phyloP scores from a whole-genome alignment of 129 eudicot species.

The Tagetes erecta region DNA sequence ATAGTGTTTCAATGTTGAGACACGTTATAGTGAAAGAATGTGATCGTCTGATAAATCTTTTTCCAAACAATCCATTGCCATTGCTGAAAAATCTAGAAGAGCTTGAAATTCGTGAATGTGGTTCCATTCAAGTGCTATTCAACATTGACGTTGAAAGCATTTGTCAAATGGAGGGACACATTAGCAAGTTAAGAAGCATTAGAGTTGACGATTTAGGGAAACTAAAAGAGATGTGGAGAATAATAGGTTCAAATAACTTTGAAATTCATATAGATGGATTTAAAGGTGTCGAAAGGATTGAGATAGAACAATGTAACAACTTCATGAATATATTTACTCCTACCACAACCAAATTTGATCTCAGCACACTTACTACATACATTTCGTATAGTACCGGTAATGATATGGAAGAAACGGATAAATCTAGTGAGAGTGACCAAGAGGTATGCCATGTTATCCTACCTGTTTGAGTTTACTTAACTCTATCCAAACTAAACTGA shows the following conservation, averaged over 20 bases:
- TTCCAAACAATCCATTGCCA: neutral
- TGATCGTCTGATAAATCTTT: neutral
- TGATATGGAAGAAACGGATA: neutral
- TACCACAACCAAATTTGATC: neutral
- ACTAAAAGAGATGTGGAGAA: conserved; percentile 7
- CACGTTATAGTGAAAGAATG: neutral
- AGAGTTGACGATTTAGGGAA: neutral
- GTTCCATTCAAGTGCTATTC: neutral
- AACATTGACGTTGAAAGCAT: neutral
- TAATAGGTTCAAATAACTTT: neutral
- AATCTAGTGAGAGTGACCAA: neutral
- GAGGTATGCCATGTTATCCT: conserved; percentile 11
- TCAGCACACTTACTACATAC: neutral
- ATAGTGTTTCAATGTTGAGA: neutral
- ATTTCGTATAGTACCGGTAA: neutral
- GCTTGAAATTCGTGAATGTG: neutral
- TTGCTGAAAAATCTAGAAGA: neutral
- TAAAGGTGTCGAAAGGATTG: conserved; percentile 5
- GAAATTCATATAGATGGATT: neutral
- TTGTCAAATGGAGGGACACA: neutral
- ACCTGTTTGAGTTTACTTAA: neutral
- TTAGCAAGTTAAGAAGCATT: neutral
- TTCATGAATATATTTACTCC: neutral
- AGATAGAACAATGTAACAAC: neutral
- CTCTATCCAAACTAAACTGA: neutral